Conservation (phyloP, 441 rosid species). For the Rhodomyrtus psidioides region DNA sequence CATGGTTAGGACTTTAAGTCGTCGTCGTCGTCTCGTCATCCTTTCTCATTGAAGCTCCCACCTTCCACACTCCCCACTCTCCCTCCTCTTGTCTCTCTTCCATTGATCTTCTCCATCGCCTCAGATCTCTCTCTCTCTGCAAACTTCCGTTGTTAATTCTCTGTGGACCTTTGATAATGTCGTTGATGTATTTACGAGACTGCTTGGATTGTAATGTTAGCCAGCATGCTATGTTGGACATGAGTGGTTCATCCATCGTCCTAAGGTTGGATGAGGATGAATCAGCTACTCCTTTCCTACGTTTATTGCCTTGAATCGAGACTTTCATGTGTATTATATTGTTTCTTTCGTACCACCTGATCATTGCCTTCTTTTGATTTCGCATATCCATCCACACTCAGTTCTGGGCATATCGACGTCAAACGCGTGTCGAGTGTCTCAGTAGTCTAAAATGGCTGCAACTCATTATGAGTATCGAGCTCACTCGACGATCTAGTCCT, state of each 20-base stretch:
- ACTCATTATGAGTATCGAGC: neutral
- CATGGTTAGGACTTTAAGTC: constrained; percentile 79
- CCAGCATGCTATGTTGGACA: neutral
- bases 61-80: neutral
- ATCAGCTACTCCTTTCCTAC: neutral
- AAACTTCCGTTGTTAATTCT: neutral
- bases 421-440: neutral
- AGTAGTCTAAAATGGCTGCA: neutral
- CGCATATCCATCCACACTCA: neutral
- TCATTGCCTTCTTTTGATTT: neutral
- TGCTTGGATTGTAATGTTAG: neutral
- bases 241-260: neutral
- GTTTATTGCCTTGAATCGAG: neutral
- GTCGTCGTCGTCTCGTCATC: neutral
- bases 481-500: neutral
- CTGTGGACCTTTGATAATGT: constrained; percentile 5
- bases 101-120: constrained; percentile 12
- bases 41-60: neutral
- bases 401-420: neutral
- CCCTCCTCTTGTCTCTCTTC: neutral
- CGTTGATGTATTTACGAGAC: neutral
- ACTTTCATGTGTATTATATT: neutral
- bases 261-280: neutral
- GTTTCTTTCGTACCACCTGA: neutral
- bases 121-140: constrained; percentile 16